Percentiles rank a stretch among this genome's conserved stretches.
Evolutionary conservation across 306 rosid genomes (phyloP).

Genomic region (Aeschynomene evenia): DNA sequence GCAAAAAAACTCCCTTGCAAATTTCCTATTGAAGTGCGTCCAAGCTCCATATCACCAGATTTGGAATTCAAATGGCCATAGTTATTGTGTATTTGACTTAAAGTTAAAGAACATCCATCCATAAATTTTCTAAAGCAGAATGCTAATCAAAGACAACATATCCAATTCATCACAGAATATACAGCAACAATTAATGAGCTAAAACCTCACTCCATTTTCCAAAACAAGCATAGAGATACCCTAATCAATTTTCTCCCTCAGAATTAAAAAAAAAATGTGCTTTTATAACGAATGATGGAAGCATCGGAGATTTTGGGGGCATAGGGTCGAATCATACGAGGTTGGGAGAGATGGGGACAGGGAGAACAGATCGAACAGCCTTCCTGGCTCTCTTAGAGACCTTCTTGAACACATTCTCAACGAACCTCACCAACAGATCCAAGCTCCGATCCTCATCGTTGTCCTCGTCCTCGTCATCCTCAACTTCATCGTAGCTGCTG

Average conservation of each 20-base stretch:
- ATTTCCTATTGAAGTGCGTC: neutral
- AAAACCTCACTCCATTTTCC: too few relatives aligned
- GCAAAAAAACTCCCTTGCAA: neutral
- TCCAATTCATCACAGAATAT: neutral
- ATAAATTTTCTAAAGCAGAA: neutral
- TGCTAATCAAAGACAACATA: neutral
- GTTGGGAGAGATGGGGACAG: conserved; percentile 55
- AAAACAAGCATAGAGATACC: too few relatives aligned
- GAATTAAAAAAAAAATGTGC: too few relatives aligned
- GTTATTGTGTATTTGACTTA: neutral
- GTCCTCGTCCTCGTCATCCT: conserved; percentile 45
- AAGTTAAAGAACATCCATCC: neutral
- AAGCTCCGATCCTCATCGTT: conserved; percentile 72
- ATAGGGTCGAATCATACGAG: conserved; percentile 36
- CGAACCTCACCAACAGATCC: conserved; percentile 65
- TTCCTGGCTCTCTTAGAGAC: conserved; percentile 60
- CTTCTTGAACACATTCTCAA: conserved; percentile 67
- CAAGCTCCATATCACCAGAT: neutral
- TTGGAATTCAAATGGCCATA: neutral
- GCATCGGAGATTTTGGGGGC: too few relatives aligned
- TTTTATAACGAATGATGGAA: too few relatives aligned
- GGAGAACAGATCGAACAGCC: conserved; percentile 76
- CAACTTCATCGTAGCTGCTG: conserved; percentile 22
- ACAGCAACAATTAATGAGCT: too few relatives aligned
- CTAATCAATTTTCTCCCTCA: too few relatives aligned